These are phyloP conservation scores for Aquanectria penicillioides DNA, from an alignment of 2,329 filamentous ascomycete species.

Conservation along the genomic window DNA sequence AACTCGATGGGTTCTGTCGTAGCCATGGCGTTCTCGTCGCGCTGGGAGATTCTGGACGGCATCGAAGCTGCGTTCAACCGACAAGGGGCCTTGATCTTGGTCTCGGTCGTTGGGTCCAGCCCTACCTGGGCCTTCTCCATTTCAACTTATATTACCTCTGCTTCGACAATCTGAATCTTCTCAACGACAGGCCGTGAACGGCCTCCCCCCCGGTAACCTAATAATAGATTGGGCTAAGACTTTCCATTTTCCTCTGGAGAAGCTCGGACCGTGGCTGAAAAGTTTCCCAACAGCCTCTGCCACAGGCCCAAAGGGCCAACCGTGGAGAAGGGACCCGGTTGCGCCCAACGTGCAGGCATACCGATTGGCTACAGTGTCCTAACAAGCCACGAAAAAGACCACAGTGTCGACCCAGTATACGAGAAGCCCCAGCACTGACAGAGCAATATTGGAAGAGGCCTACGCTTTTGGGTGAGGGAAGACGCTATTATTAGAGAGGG, in stretches of 20 bases:
- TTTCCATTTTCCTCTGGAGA: background rate
- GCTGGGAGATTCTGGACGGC: background rate
- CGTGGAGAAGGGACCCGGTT: background rate
- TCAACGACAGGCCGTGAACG: background rate
- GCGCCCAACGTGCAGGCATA: background rate
- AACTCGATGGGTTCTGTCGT: constrained; percentile 12
- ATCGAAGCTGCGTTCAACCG: background rate
- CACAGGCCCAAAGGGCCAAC: background rate
- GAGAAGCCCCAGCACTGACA: background rate
- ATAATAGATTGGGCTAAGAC: constrained; percentile 19
- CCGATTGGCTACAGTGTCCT: background rate
- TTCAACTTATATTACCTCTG: background rate
- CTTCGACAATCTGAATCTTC: constrained; percentile 11
- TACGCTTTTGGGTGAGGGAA: background rate
- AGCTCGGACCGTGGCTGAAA: background rate
- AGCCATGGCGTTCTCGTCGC: constrained; percentile 8
- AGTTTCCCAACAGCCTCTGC: background rate
- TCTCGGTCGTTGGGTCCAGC: too few species aligned
- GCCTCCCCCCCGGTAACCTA: background rate
- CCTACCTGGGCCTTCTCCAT: background rate
- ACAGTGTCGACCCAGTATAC: background rate
- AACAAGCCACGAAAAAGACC: background rate
- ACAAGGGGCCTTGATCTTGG: constrained; percentile 1
- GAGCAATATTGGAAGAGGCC: background rate
- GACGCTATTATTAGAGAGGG: background rate